Conservation (phyloP, 2,329 filamentous ascomycete species). For the Colletotrichum graminicola region DNA sequence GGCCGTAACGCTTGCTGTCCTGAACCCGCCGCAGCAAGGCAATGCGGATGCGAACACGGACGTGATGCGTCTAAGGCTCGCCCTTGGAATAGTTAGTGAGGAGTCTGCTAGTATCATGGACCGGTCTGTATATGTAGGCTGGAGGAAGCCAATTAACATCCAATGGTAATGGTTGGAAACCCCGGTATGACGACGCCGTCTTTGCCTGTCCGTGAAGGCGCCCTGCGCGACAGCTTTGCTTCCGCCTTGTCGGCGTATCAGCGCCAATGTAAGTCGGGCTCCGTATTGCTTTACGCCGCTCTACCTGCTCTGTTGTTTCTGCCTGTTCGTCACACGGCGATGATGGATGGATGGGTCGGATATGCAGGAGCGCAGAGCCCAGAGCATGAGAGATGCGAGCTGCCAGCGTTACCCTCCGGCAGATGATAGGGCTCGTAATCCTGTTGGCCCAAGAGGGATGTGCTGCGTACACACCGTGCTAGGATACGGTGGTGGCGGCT, state of each 20-base stretch:
- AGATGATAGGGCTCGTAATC: conserved; percentile 13
- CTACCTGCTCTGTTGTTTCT: conserved; percentile 9
- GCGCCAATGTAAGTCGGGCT: conserved; percentile 4
- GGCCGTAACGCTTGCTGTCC: conserved; percentile 19
- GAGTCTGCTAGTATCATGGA: conserved; percentile 23
- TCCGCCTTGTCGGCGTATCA: conserved; percentile 4
- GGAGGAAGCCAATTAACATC: conserved; percentile 28
- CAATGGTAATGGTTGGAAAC: conserved; percentile 1
- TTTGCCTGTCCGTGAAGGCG: conserved; percentile 19
- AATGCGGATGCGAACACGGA: conserved; percentile 12
- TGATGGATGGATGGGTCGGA: conserved; percentile 39
- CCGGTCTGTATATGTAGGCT: conserved; percentile 37
- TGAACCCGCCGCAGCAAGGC: conserved; percentile 5
- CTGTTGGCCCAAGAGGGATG: conserved; percentile 12
- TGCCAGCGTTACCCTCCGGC: conserved; percentile 25
- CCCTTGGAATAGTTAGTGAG: not conserved
- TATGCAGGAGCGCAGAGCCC: conserved; percentile 37
- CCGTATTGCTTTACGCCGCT: not conserved
- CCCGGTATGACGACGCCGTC: conserved; percentile 35
- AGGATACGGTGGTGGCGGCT: conserved; percentile 37
- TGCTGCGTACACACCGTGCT: conserved; percentile 22
- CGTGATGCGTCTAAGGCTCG: conserved; percentile 18
- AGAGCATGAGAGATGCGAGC: conserved; percentile 27
- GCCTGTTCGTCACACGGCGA: conserved; percentile 16
- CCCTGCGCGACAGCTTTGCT: not conserved